Conservation (phyloP, 371 early-diverging fungal species). For the Saksenaea vasiformis region DNA sequence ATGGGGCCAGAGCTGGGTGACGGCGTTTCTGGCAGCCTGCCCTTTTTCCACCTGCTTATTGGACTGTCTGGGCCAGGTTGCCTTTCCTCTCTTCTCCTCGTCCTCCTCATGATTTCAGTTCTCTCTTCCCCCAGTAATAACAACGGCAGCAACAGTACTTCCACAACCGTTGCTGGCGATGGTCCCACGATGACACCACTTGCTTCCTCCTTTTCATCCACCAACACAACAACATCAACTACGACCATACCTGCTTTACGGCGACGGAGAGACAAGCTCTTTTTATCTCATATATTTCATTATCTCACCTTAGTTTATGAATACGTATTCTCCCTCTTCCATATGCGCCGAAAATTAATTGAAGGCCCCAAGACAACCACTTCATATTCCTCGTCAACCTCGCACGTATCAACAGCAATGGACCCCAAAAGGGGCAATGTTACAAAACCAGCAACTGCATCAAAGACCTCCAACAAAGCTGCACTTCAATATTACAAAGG, state of each 20-base stretch:
- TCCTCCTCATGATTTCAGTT: slow-evolving; percentile 6
- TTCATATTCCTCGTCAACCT: neutral
- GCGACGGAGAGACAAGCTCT: slow-evolving; percentile 15
- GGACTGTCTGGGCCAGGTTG: slow-evolving; percentile 2
- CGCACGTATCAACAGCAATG: neutral
- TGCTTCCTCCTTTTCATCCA: slow-evolving; percentile 1
- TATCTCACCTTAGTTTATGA: slow-evolving; percentile 22
- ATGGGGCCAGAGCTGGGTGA: neutral
- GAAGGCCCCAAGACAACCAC: slow-evolving; percentile 11
- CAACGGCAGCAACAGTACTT: neutral
- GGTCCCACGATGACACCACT: neutral
- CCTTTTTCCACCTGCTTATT: neutral
- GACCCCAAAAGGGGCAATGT: slow-evolving; percentile 5
- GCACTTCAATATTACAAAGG: slow-evolving; percentile 42
- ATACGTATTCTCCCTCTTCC: slow-evolving; percentile 17
- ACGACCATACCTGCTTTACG: slow-evolving; percentile 11
- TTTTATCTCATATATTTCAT: slow-evolving; percentile 19
- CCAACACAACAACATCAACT: slow-evolving; percentile 1
- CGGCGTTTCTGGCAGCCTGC: neutral
- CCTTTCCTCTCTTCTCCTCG: neutral
- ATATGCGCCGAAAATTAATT: slow-evolving; percentile 17
- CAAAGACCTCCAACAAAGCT: slow-evolving; percentile 2
- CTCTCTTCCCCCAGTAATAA: slow-evolving; percentile 1
- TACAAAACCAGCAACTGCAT: neutral
- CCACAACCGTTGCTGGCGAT: neutral